Evolutionary conservation across 495 filamentous ascomycete genomes (phyloP).

Genomic region (Tuber indicum): DNA sequence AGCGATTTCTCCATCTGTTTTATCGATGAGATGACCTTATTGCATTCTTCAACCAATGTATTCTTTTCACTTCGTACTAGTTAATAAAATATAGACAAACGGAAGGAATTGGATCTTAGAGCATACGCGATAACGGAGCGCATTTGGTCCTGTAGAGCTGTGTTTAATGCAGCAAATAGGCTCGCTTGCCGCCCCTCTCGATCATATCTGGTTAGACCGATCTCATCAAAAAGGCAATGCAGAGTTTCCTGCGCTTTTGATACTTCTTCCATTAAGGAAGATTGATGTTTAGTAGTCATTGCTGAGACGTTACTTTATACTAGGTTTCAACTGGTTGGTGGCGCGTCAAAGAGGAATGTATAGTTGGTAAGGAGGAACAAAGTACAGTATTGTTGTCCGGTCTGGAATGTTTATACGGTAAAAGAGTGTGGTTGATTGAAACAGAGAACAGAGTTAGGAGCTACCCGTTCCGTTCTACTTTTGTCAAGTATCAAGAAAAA

Average conservation of each 20-base stretch:
- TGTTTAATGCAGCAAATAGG: constrained; percentile 48
- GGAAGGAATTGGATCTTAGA: constrained; percentile 3
- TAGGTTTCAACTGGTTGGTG: neutral
- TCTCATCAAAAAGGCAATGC: constrained; percentile 91
- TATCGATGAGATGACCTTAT: constrained; percentile 73
- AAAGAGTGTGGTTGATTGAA: neutral
- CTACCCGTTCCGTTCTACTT: neutral
- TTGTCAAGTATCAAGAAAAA: neutral
- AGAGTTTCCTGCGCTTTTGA: constrained; percentile 45
- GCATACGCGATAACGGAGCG: constrained; percentile 12
- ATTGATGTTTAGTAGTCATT: constrained; percentile 12
- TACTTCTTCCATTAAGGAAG: constrained; percentile 30
- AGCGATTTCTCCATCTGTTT: constrained; percentile 89
- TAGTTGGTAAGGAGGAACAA: neutral
- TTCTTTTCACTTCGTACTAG: constrained; percentile 66
- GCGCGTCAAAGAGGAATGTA: neutral
- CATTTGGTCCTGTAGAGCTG: constrained; percentile 41
- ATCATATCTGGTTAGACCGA: constrained; percentile 84
- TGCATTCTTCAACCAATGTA: constrained; percentile 76
- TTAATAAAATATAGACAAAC: constrained; percentile 39
- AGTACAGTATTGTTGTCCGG: constrained; percentile 5
- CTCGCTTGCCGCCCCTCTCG: constrained; percentile 79
- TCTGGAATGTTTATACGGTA: neutral
- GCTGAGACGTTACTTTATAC: neutral
- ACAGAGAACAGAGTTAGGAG: neutral